phyloP scores from a whole-genome alignment of 2,329 filamentous ascomycete genomes.

The Ascochyta fabae region DNA sequence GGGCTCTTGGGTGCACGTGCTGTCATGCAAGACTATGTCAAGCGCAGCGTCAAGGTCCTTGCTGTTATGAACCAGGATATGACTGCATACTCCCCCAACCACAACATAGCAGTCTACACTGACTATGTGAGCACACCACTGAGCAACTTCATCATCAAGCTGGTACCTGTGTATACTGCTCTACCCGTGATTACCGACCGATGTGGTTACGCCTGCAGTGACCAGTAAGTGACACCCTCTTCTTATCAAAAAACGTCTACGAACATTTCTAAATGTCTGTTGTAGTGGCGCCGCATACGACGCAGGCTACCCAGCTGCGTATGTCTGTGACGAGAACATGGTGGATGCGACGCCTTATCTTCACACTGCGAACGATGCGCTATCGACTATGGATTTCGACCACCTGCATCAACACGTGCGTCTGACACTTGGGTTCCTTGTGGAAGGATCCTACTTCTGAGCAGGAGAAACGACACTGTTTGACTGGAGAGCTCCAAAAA shows the following conservation, averaged over 20 bases:
- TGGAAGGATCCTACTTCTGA: slow-evolving; percentile 75
- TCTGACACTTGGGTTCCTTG: slow-evolving; percentile 79
- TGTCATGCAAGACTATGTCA: slow-evolving; percentile 79
- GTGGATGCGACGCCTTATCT: slow-evolving; percentile 67
- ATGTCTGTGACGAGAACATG: slow-evolving; percentile 75
- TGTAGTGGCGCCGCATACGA: slow-evolving; percentile 67
- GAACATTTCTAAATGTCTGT: not conserved
- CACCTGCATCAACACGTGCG: slow-evolving; percentile 88
- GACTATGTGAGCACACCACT: slow-evolving; percentile 74
- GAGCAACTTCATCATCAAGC: slow-evolving; percentile 39
- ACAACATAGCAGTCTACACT: slow-evolving; percentile 65
- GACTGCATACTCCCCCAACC: slow-evolving; percentile 77
- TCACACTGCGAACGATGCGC: slow-evolving; percentile 69
- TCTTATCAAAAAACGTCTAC: slow-evolving; percentile 43
- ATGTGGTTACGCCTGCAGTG: slow-evolving; percentile 81
- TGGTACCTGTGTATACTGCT: slow-evolving; percentile 29
- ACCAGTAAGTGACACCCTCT: slow-evolving; percentile 54
- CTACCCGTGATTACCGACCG: slow-evolving; percentile 81
- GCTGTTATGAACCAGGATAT: slow-evolving; percentile 98
- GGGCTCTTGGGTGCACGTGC: slow-evolving; percentile 84
- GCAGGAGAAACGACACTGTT: not conserved
- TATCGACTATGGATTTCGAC: slow-evolving; percentile 75
- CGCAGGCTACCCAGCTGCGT: slow-evolving; percentile 73
- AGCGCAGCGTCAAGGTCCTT: slow-evolving; percentile 66
- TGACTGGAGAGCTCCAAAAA: not conserved